Evolutionary conservation across 257 asterid genomes (phyloP).

Genomic region (Forsythia viridissima): DNA sequence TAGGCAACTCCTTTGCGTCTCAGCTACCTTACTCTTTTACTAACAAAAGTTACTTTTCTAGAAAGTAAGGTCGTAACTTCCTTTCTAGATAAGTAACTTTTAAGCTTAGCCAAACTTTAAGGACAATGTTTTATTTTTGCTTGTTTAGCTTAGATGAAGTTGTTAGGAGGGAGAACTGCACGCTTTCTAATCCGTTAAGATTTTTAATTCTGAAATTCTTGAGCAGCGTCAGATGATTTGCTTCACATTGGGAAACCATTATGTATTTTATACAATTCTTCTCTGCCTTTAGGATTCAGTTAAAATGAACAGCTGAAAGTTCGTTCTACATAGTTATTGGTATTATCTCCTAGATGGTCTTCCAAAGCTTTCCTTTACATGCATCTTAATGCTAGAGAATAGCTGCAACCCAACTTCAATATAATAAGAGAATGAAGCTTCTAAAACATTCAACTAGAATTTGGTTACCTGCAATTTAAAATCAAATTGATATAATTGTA

Average conservation of each 20-base stretch:
- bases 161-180: neutral
- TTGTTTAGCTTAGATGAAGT: neutral
- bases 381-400: neutral
- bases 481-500: neutral
- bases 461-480: neutral
- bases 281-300: neutral
- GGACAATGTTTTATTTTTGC: neutral
- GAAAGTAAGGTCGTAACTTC: neutral
- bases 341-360: neutral
- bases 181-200: neutral
- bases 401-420: neutral
- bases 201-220: neutral
- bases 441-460: neutral
- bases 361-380: neutral
- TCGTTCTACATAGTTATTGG: neutral
- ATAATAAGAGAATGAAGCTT: neutral
- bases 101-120: neutral
- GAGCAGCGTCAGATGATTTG: neutral
- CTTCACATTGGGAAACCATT: neutral
- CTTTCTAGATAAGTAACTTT: neutral
- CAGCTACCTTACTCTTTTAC: neutral
- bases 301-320: neutral
- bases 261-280: no score
- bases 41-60: neutral
- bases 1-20: no score